These are phyloP conservation scores for Penicillium rolfsii DNA, from an alignment of 2,329 filamentous ascomycete genomes.

Conservation along the genomic window DNA sequence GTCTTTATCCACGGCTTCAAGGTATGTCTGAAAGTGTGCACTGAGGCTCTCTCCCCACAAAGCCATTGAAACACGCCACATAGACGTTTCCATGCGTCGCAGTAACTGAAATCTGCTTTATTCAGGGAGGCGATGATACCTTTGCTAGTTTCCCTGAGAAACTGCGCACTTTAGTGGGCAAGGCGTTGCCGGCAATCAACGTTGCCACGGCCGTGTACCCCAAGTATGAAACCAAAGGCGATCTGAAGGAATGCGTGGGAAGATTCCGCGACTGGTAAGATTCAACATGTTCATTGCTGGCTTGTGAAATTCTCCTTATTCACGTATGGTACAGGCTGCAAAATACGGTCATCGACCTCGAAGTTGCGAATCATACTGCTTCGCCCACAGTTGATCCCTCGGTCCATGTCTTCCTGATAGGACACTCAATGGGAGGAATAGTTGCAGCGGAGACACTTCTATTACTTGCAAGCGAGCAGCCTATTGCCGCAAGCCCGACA, in stretches of 20 bases:
- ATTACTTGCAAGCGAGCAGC: conserved; percentile 69
- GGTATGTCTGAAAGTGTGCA: conserved; percentile 33
- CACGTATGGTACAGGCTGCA: conserved; percentile 64
- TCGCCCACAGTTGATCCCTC: conserved; percentile 86
- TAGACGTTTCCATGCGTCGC: background rate
- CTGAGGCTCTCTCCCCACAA: conserved; percentile 9
- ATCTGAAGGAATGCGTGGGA: conserved; percentile 50
- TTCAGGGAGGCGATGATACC: conserved; percentile 54
- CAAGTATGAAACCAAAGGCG: conserved; percentile 55
- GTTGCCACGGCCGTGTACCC: conserved; percentile 52
- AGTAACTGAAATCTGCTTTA: conserved; percentile 9
- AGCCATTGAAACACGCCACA: background rate
- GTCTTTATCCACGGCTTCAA: conserved; percentile 56
- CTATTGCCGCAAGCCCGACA: conserved; percentile 44
- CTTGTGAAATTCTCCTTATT: background rate
- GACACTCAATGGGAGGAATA: conserved; percentile 92
- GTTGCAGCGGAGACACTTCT: conserved; percentile 88
- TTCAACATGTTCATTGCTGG: background rate
- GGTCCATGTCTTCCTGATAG: conserved; percentile 78
- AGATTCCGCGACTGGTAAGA: conserved; percentile 53
- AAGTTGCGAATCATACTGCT: conserved; percentile 77
- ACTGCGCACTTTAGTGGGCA: conserved; percentile 46
- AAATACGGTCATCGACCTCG: conserved; percentile 90
- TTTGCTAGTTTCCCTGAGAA: conserved; percentile 53
- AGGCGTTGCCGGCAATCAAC: conserved; percentile 47